Evolutionary conservation across 257 asterid species (phyloP), one percentile per base, ranked within the genome.

Genomic region (Striga asiatica): DNA sequence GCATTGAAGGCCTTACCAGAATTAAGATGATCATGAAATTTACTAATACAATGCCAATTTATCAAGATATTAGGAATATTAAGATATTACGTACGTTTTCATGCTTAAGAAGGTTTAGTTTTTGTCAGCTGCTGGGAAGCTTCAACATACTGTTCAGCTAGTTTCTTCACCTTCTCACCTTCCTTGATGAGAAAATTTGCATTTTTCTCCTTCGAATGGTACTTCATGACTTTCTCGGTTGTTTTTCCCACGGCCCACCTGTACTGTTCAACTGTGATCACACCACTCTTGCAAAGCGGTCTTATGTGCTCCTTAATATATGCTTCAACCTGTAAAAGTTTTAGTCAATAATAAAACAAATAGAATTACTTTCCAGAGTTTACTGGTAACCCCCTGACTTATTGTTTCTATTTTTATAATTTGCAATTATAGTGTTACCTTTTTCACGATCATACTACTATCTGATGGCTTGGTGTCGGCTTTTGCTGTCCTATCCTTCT

Each of bases 181-280:
- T 88, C 99, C 72, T 82, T 92, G 71, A 92, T 81, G 59, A 92
- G 95, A 62, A 92, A 92, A 74, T 82, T 84, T 4, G 99, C 99
- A 21, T 73, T 82, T 50, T 73, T 84, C 66, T 81, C 97, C 77
- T 82, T 84, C 0, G 88, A 69, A 68, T 92, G 99, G 66, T 77
- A 84, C 69, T 84, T 92, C 97, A 88, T 79, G 22, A 92, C 97
- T 66, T 92, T 92, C 78, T 92, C 99, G 52, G 91, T 81, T 5
- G 99, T 84, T 77, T 81, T 92, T 61, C 77, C 85, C 57, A 92
- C 94, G 1, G 99, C 94, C 95, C 94, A 92, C 34, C 97, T 54
- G 71, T 88, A 92, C 29, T 88, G 94, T 51, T 88, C 95, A 0
- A 75, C 95, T 16, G 95, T 80, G 65, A 92, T 92, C 70, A 92